These are phyloP conservation scores for Ammopiptanthus mongolicus DNA, from an alignment of 306 rosid genomes.

Conservation along the genomic window DNA sequence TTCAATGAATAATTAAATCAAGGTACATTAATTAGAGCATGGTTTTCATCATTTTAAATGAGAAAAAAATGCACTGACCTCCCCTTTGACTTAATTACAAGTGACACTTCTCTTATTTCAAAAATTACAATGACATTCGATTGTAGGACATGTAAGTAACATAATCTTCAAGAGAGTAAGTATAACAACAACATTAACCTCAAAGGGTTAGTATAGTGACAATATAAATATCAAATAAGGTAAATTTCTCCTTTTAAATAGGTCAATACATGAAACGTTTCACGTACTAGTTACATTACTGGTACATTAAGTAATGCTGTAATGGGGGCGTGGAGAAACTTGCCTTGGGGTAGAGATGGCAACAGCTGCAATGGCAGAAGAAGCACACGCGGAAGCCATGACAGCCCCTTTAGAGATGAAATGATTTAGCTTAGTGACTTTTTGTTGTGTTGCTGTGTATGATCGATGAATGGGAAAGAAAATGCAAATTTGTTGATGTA, in stretches of 20 bases:
- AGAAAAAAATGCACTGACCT: too few species aligned
- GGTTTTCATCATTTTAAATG: neutral
- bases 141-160: too few species aligned
- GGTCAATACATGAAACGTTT: neutral
- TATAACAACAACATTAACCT: too few species aligned
- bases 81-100: too few species aligned
- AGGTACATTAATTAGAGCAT: neutral
- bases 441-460: neutral
- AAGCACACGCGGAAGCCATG: constrained; percentile 38
- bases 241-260: neutral
- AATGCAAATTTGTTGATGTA: constrained; percentile 23
- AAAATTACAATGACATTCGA: too few species aligned
- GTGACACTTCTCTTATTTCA: too few species aligned
- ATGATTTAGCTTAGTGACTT: neutral
- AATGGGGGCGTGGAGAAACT: neutral
- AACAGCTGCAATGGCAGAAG: constrained; percentile 37
- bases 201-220: too few species aligned
- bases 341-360: constrained; percentile 40
- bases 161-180: too few species aligned
- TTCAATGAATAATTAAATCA: neutral
- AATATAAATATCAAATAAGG: too few species aligned
- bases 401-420: neutral
- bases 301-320: neutral
- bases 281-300: neutral
- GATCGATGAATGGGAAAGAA: neutral